These are phyloP conservation scores for Penicillium parvum DNA, from an alignment of 495 filamentous ascomycete genomes.

Conservation along the genomic window DNA sequence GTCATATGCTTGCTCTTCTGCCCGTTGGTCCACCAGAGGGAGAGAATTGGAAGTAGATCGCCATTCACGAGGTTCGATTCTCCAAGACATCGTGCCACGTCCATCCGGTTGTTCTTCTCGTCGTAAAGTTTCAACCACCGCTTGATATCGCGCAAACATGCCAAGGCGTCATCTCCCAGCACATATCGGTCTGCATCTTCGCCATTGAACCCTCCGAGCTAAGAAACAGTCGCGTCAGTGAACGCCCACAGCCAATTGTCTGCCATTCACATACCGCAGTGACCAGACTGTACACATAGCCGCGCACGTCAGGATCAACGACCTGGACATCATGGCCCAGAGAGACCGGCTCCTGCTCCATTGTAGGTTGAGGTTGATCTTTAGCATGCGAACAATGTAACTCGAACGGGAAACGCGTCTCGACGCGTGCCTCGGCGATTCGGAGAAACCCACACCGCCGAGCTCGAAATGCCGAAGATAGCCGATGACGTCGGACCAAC, in stretches of 20 bases:
- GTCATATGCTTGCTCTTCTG: conserved; percentile 68
- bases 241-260: conserved; percentile 10
- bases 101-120: conserved; percentile 87
- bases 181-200: conserved; percentile 79
- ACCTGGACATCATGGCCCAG: conserved; percentile 42
- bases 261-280: conserved; percentile 65
- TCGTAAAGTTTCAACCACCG: conserved; percentile 95
- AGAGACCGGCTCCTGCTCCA: conserved; percentile 40
- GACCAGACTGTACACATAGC: conserved; percentile 85
- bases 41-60: conserved; percentile 86
- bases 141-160: conserved; percentile 86
- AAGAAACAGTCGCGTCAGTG: conserved; percentile 16
- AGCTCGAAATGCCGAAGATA: conserved; percentile 38
- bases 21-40: conserved; percentile 62
- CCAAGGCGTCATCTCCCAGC: conserved; percentile 88
- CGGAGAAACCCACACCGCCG: conserved; percentile 29
- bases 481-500: conserved; percentile 39
- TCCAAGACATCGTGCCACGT: conserved; percentile 88
- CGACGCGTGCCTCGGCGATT: conserved; percentile 22
- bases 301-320: conserved; percentile 83
- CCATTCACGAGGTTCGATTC: conserved; percentile 89
- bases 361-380: conserved; percentile 18
- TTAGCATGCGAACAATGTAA: conserved; percentile 20
- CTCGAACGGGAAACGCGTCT: conserved; percentile 32
- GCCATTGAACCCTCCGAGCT: conserved; percentile 84